Percentiles rank a stretch among this genome's conserved stretches.
phyloP scores from a whole-genome alignment of 2,329 filamentous ascomycete species.

The Paraphoma sp. region DNA sequence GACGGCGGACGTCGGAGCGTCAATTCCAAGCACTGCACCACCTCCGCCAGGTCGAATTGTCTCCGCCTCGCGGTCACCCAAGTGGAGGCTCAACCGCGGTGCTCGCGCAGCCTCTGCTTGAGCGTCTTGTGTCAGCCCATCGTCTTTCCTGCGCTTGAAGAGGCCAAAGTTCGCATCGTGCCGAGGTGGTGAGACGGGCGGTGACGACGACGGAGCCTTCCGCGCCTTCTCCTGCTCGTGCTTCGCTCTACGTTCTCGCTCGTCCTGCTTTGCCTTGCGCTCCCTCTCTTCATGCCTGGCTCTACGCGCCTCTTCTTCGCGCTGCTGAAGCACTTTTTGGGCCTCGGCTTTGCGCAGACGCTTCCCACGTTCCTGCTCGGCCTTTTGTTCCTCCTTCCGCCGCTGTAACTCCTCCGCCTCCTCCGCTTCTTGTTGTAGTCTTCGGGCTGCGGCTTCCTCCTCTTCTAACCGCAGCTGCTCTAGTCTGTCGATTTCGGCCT shows the following conservation, averaged over 20 bases:
- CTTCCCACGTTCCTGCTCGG: constrained; percentile 40
- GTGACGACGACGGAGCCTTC: constrained; percentile 24
- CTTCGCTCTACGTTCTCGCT: constrained; percentile 32
- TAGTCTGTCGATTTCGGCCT: constrained; percentile 35
- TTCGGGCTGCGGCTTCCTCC: constrained; percentile 37
- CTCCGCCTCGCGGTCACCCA: constrained; percentile 29
- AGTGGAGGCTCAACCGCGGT: constrained; percentile 29
- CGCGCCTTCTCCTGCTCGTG: constrained; percentile 30
- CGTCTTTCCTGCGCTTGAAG: constrained; percentile 44
- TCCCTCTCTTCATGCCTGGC: constrained; percentile 31
- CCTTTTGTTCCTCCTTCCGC: constrained; percentile 39
- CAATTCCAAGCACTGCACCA: constrained; percentile 63
- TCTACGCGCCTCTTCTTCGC: constrained; percentile 38
- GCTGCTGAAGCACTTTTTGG: constrained; percentile 30
- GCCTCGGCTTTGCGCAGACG: constrained; percentile 39
- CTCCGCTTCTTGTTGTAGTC: constrained; percentile 34
- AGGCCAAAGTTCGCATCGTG: constrained; percentile 40
- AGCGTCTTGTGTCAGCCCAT: constrained; percentile 29
- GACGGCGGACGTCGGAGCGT: constrained; percentile 80
- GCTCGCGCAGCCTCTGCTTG: constrained; percentile 19
- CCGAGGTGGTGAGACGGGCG: constrained; percentile 38
- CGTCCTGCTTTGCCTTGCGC: constrained; percentile 22
- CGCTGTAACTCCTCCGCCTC: constrained; percentile 35
- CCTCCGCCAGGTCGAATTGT: constrained; percentile 54
- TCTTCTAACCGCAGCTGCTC: constrained; percentile 34